Evolutionary conservation across 1,139 yeast species (phyloP).

Genomic region (Meyerozyma elateridarum): DNA sequence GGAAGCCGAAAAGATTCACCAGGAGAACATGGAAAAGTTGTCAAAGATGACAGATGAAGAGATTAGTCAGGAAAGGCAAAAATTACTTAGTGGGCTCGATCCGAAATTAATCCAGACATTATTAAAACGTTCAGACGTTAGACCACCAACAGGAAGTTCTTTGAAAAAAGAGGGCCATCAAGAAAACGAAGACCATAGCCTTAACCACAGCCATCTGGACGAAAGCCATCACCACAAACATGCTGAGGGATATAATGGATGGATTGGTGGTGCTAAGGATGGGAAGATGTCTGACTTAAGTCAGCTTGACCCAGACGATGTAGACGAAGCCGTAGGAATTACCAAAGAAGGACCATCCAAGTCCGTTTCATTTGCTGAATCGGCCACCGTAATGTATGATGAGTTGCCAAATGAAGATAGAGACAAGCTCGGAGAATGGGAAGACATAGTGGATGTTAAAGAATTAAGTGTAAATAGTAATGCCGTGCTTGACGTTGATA

Average conservation of each 20-base stretch:
- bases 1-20: conserved; percentile 71
- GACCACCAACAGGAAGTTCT: conserved; percentile 19
- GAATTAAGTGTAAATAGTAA: conserved; percentile 21
- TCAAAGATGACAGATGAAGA: conserved; percentile 64
- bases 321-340: conserved; percentile 36
- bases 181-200: conserved; percentile 7
- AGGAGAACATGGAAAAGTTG: conserved; percentile 65
- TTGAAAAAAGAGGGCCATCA: conserved; percentile 13
- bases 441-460: conserved; percentile 33
- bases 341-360: conserved; percentile 8
- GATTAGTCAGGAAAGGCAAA: conserved; percentile 60
- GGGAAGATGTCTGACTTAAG: conserved; percentile 31
- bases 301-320: conserved; percentile 34
- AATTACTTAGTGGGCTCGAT: conserved; percentile 60
- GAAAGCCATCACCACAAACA: conserved; percentile 36
- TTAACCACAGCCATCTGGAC: conserved; percentile 14
- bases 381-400: conserved; percentile 7
- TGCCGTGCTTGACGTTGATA: conserved; percentile 15
- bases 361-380: conserved; percentile 14
- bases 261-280: conserved; percentile 64
- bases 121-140: conserved; percentile 35
- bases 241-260: conserved; percentile 64
- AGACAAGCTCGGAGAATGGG: conserved; percentile 41
- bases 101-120: conserved; percentile 63
- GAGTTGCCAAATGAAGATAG: conserved; percentile 22